Percentiles rank a stretch among this genome's conserved stretches.
These are phyloP conservation scores for Chlamydomonas reinhardtii DNA, from an alignment of 163 green algal species.

Conservation along the genomic window DNA sequence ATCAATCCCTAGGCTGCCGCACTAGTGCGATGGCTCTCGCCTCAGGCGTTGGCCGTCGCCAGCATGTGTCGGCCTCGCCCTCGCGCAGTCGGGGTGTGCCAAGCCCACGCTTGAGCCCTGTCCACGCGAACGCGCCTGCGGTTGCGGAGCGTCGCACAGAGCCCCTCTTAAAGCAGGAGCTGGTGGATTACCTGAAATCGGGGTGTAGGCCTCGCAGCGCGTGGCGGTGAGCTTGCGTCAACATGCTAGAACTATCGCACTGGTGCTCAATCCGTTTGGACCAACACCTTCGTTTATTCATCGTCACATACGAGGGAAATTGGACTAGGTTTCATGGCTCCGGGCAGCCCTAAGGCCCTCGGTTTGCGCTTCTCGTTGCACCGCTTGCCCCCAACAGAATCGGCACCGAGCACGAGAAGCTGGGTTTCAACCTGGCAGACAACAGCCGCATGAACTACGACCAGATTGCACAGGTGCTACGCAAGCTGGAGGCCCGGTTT, in stretches of 20 bases:
- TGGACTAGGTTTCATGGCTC: too few species aligned
- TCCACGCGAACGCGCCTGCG: slow-evolving; percentile 47
- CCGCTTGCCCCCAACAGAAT: slow-evolving; percentile 65
- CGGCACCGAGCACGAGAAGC: slow-evolving; percentile 99
- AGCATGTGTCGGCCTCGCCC: too few species aligned
- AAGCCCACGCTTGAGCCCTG: background rate
- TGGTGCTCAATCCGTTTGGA: too few species aligned
- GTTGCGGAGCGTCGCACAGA: slow-evolving; percentile 33
- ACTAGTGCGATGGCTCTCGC: too few species aligned
- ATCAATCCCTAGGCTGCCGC: too few species aligned
- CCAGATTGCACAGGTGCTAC: slow-evolving; percentile 88
- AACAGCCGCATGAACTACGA: slow-evolving; percentile 79
- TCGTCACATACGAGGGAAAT: too few species aligned
- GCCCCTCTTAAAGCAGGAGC: slow-evolving; percentile 71
- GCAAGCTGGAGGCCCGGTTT: slow-evolving; percentile 81
- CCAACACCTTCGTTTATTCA: too few species aligned
- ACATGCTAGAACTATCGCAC: background rate
- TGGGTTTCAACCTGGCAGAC: slow-evolving; percentile 87
- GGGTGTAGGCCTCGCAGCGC: slow-evolving; percentile 86
- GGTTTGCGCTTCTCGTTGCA: background rate
- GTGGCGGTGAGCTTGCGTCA: slow-evolving; percentile 77
- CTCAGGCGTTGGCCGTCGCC: too few species aligned
- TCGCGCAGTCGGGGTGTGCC: too few species aligned
- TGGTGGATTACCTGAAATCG: slow-evolving; percentile 81
- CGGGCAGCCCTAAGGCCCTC: too few species aligned